Evolutionary conservation across 768 basidiomycete genomes (phyloP), one percentile per base, ranked within the genome.

Genomic region (Neoboletus brunneissimus): DNA sequence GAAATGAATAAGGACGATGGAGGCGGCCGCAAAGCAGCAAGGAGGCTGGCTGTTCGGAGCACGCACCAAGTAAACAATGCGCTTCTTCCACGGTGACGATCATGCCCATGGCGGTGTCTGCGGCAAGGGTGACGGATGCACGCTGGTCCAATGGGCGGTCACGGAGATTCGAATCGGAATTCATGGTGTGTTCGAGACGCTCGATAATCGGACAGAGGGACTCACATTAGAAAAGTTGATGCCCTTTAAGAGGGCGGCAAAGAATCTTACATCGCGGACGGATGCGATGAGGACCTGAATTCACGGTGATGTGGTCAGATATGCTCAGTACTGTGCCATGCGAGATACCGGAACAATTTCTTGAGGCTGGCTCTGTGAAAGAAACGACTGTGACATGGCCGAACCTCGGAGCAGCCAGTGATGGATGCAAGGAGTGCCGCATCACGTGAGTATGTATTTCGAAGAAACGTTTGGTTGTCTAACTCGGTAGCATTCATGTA

Each of bases 61-160:
- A 72, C 78, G 58, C 65, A 91, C 94, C 94, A 29, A 89, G 77
- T 8, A 96, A 76, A 1, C 88, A 86, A 35, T 88, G 80, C 1
- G 89, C 85, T 69, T 97, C 94, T 73, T 98, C 93, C 11, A 92
- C 93, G 20, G 83, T 82, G 29, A 97, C 80, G 13, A 82, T 82
- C 59, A 97, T 73, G 1, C 93, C 94, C 40, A 97, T 70, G 2
- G 91, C 94, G 29, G 77, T 75, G 41, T 62, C 68, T 18, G 80
- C 75, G 23, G 83, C 80, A n/a, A 94, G 79, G 13, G 80, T 84
- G 43, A 97, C 76, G 0, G 84, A 88, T 16, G 90, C 94, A 59
- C 86, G 80, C 89, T 91, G 62, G 38, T 60, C n/a, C 52, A 44
- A 59, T 48, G 37, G 43, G 48, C 9, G 20, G 49, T 32, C 23